phyloP scores from a whole-genome alignment of 176 grass and related monocot genomes.

The Carex myosuroides region DNA sequence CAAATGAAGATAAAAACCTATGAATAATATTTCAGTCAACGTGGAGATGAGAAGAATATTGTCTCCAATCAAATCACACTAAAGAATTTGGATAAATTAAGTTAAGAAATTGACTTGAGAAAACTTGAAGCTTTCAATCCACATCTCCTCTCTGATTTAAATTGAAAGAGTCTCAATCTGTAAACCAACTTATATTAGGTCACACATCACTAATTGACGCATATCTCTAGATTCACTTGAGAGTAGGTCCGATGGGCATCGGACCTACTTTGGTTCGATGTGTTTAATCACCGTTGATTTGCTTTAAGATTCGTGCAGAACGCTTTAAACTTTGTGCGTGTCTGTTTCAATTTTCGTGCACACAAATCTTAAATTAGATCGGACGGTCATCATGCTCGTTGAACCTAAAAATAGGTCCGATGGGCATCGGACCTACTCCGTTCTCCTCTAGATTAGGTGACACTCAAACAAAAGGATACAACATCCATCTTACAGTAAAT shows the following conservation, averaged over 20 bases:
- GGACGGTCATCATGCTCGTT: too few species aligned
- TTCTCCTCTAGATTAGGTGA: background rate
- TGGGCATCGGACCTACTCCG: too few species aligned
- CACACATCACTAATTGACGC: background rate
- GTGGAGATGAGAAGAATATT: background rate
- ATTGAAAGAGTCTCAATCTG: slow-evolving; percentile 7
- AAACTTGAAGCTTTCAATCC: background rate
- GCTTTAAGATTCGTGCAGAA: too few species aligned
- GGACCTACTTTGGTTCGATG: too few species aligned
- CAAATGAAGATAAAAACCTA: background rate
- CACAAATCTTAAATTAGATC: too few species aligned
- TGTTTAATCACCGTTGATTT: too few species aligned
- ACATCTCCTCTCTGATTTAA: background rate
- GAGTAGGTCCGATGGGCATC: too few species aligned
- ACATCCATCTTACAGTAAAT: background rate
- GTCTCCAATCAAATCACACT: background rate
- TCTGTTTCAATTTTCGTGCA: too few species aligned
- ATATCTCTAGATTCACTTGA: too few species aligned
- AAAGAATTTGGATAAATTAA: background rate
- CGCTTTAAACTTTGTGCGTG: too few species aligned
- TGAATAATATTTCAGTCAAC: background rate
- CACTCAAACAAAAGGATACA: slow-evolving; percentile 4
- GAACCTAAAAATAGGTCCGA: too few species aligned
- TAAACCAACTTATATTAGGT: slow-evolving; percentile 1
- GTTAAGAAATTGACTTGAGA: background rate